phyloP scores from a whole-genome alignment of 202 grass and related monocot genomes.

The Schoenoplectus tabernaemontani region DNA sequence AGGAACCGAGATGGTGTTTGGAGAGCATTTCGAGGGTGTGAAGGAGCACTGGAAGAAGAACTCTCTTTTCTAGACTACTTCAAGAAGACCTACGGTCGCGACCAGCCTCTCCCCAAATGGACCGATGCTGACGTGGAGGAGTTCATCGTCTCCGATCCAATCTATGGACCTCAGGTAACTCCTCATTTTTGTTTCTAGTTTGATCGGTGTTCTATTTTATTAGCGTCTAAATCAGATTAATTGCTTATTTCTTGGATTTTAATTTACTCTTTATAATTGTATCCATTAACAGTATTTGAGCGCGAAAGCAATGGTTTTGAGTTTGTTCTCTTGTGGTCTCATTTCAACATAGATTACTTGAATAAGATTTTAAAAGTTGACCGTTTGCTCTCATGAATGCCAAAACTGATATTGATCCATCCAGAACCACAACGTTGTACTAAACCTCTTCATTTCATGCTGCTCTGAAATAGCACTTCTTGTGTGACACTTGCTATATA shows the following conservation, averaged over 20 bases:
- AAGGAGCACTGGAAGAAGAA: slow-evolving; percentile 94
- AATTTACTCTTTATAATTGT: background rate
- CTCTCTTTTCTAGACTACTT: slow-evolving; percentile 83
- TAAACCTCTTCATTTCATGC: background rate
- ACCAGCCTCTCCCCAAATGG: slow-evolving; percentile 77
- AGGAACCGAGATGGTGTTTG: slow-evolving; percentile 30
- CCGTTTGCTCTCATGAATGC: background rate
- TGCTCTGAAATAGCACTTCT: background rate
- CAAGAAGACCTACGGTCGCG: slow-evolving; percentile 86
- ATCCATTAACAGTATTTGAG: background rate
- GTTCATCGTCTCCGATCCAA: slow-evolving; percentile 74
- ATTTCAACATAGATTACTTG: background rate
- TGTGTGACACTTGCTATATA: background rate
- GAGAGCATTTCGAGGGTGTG: slow-evolving; percentile 69
- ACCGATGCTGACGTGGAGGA: slow-evolving; percentile 72
- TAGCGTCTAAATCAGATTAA: background rate
- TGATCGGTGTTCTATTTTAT: background rate
- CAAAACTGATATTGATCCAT: background rate
- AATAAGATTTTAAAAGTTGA: background rate
- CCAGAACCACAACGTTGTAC: background rate
- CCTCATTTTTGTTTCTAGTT: background rate
- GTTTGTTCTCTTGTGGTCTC: background rate
- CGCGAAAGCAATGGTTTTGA: background rate
- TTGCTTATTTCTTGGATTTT: background rate
- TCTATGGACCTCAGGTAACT: slow-evolving; percentile 84